Conservation (phyloP, 495 filamentous ascomycete genomes). For the Penicillium silybi region DNA sequence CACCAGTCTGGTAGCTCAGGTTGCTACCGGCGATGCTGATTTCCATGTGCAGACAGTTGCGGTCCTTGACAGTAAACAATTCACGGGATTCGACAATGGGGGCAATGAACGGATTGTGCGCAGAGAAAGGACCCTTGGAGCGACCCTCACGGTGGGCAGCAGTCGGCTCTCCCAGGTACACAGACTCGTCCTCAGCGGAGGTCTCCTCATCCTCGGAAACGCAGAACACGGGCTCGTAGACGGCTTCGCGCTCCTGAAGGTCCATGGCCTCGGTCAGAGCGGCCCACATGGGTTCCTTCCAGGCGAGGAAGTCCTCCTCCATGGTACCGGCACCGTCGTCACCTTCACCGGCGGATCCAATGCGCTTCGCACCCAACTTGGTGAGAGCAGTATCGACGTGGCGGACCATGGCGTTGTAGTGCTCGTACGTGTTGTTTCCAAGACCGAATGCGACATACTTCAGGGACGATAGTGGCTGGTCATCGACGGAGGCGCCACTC, state of each 20-base stretch:
- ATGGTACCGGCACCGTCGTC: slow-evolving; percentile 98
- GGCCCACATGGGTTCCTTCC: slow-evolving; percentile 99
- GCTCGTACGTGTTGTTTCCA: slow-evolving; percentile 98
- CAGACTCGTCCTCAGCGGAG: slow-evolving; percentile 71
- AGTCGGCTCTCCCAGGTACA: slow-evolving; percentile 96
- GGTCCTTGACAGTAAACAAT: slow-evolving; percentile 84
- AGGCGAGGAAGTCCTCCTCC: slow-evolving; percentile 98
- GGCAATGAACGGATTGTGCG: slow-evolving; percentile 95
- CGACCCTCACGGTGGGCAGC: slow-evolving; percentile 86
- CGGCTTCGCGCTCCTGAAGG: slow-evolving; percentile 90
- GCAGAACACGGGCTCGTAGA: slow-evolving; percentile 90
- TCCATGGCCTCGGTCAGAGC: slow-evolving; percentile 76
- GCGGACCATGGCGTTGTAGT: slow-evolving; percentile 98
- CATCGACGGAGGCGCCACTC: slow-evolving; percentile 56
- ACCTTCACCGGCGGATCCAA: slow-evolving; percentile 88
- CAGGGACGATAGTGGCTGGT: slow-evolving; percentile 74
- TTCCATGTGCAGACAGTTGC: slow-evolving; percentile 97
- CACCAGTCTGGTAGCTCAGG: slow-evolving; percentile 89
- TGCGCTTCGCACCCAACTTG: slow-evolving; percentile 76
- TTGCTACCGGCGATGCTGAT: slow-evolving; percentile 80
- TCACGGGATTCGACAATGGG: slow-evolving; percentile 88
- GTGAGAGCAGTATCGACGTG: slow-evolving; percentile 74
- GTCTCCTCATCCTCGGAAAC: slow-evolving; percentile 74
- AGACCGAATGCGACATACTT: slow-evolving; percentile 95
- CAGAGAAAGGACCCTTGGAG: slow-evolving; percentile 87